Evolutionary conservation across 192 early-diverging fungal genomes (phyloP).

Genomic region (Nowakowskiella sp.): DNA sequence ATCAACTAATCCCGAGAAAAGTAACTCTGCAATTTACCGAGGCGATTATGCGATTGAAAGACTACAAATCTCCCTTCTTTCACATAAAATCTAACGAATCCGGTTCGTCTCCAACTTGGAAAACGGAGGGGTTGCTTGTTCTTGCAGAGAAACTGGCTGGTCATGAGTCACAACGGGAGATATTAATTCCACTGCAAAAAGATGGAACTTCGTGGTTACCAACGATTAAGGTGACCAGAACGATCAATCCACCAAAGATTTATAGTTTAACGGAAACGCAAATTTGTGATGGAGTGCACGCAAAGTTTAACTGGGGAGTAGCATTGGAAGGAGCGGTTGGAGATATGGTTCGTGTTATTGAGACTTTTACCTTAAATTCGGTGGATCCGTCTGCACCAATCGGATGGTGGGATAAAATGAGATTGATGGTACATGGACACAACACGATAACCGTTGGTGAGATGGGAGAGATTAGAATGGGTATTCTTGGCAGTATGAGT

Average conservation of each 20-base stretch:
- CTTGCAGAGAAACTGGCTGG: constrained; percentile 31
- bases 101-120: constrained; percentile 17
- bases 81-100: constrained; percentile 13
- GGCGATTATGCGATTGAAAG: constrained; percentile 25
- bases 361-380: constrained; percentile 40
- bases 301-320: constrained; percentile 25
- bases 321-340: constrained; percentile 32
- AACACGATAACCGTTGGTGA: constrained; percentile 29
- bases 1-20: constrained; percentile 33
- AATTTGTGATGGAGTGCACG: constrained; percentile 12
- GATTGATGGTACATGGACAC: constrained; percentile 40
- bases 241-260: constrained; percentile 41
- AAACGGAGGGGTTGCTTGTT: constrained; percentile 38
- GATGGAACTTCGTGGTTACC: constrained; percentile 6
- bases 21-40: constrained; percentile 11
- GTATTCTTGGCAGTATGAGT: constrained; percentile 31
- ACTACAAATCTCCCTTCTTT: constrained; percentile 32
- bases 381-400: constrained; percentile 38
- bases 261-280: constrained; percentile 29
- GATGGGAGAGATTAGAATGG: constrained; percentile 32
- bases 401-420: constrained; percentile 52
- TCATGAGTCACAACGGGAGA: constrained; percentile 23
- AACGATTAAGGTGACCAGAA: constrained; percentile 23
- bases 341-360: constrained; percentile 38
- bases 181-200: constrained; percentile 18